These are phyloP conservation scores for Rosa hybrid DNA, from an alignment of 331 rosid species.

Conservation along the genomic window DNA sequence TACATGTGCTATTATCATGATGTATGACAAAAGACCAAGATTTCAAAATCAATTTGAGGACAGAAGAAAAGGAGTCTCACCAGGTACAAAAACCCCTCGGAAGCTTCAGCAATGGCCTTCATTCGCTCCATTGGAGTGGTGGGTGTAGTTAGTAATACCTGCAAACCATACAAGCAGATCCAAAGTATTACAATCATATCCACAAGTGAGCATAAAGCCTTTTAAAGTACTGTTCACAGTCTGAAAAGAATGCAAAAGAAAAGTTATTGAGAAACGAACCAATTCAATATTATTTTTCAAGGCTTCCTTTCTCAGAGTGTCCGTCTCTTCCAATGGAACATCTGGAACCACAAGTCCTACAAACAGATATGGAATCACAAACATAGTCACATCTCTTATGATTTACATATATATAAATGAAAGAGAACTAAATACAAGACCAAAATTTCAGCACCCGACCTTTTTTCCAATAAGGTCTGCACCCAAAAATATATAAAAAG, in stretches of 20 bases:
- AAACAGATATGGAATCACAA: slow-evolving; percentile 7
- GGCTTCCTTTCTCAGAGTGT: slow-evolving; percentile 68
- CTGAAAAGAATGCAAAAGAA: slow-evolving; percentile 14
- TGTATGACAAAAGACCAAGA: neutral
- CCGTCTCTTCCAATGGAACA: slow-evolving; percentile 89
- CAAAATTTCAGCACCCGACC: neutral
- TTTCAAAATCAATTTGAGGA: neutral
- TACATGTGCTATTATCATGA: neutral
- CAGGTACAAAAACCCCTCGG: slow-evolving; percentile 88
- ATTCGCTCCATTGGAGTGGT: slow-evolving; percentile 81
- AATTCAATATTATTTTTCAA: slow-evolving; percentile 69
- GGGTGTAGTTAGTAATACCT: slow-evolving; percentile 95
- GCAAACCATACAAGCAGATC: slow-evolving; percentile 12
- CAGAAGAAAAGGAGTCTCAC: slow-evolving; percentile 45
- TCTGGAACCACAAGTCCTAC: slow-evolving; percentile 96
- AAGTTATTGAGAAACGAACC: slow-evolving; percentile 45
- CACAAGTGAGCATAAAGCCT: neutral
- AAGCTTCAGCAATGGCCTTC: slow-evolving; percentile 80
- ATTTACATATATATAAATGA: neutral
- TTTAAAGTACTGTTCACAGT: slow-evolving; percentile 2
- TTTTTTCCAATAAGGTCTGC: neutral
- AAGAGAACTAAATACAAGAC: neutral
- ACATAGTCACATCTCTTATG: neutral
- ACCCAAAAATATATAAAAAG: neutral
- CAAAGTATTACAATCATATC: slow-evolving; percentile 20